Conservation (phyloP, 1,284 basidiomycete genomes). For the Apiotrichum porosum region DNA sequence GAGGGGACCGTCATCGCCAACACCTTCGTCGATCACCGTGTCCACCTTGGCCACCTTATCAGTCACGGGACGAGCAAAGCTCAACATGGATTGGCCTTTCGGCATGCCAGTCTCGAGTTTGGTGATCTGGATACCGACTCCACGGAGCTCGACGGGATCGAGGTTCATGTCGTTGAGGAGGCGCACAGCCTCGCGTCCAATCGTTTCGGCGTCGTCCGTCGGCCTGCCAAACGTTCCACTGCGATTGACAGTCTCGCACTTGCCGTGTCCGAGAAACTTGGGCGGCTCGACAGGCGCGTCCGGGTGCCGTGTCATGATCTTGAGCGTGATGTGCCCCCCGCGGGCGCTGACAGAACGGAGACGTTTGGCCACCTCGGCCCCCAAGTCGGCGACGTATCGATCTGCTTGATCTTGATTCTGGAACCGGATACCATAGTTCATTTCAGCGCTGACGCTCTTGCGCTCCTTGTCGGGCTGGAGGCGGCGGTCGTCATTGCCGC, state of each 20-base stretch:
- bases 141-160: constrained; percentile 81
- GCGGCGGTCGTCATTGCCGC: constrained; percentile 74
- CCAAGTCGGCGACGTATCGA: constrained; percentile 67
- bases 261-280: constrained; percentile 93
- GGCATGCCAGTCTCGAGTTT: constrained; percentile 63
- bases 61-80: no score
- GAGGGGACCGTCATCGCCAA: no score
- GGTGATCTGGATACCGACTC: constrained; percentile 86
- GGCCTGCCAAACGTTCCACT: constrained; percentile 58
- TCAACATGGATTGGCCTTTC: constrained; percentile 27
- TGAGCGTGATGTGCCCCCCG: constrained; percentile 72
- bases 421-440: constrained; percentile 96
- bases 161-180: constrained; percentile 69
- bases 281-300: constrained; percentile 86
- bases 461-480: constrained; percentile 77
- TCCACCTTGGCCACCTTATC: no score
- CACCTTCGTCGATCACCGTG: no score
- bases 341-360: constrained; percentile 62
- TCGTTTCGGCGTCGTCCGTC: constrained; percentile 65
- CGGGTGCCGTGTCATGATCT: constrained; percentile 81
- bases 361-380: constrained; percentile 67
- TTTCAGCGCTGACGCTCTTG: constrained; percentile 84
- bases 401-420: constrained; percentile 74
- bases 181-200: constrained; percentile 73
- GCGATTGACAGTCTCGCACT: constrained; percentile 77